Percentiles rank a stretch among this genome's conserved stretches.
Evolutionary conservation across 2,329 filamentous ascomycete species (phyloP).

Genomic region (Arthrobotrys pseudoclavata): DNA sequence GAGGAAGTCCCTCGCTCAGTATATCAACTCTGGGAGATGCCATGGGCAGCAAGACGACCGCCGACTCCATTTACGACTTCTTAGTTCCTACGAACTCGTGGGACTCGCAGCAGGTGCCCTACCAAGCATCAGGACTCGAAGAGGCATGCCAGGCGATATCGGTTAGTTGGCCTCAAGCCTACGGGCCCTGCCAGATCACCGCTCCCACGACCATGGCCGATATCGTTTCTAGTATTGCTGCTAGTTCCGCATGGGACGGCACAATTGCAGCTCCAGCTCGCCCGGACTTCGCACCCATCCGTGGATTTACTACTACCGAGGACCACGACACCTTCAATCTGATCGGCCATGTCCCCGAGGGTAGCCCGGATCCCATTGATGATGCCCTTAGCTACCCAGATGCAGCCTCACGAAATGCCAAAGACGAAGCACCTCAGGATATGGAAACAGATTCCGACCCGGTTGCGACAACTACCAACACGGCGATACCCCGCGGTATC

Average conservation of each 20-base stretch:
- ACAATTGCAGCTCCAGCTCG: conserved; percentile 7
- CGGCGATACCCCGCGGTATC: conserved; percentile 5
- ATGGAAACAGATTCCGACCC: conserved; percentile 36
- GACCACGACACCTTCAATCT: background rate
- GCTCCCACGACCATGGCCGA: background rate
- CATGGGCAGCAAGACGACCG: conserved; percentile 5
- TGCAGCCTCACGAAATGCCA: background rate
- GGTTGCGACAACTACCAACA: background rate
- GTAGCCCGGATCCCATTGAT: conserved; percentile 9
- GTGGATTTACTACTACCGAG: background rate
- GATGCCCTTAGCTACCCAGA: background rate
- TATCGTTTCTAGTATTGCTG: conserved; percentile 3
- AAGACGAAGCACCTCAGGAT: background rate
- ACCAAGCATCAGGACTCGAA: conserved; percentile 7
- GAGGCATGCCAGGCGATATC: conserved; percentile 23
- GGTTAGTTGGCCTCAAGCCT: conserved; percentile 13
- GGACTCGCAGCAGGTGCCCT: conserved; percentile 11
- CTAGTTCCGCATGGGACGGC: background rate
- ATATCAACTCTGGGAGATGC: conserved; percentile 13
- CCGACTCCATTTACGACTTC: conserved; percentile 18
- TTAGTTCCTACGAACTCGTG: conserved; percentile 12
- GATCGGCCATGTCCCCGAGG: conserved; percentile 2
- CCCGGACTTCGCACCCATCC: conserved; percentile 10
- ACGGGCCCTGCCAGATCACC: conserved; percentile 1
- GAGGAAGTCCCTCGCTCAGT: conserved; percentile 16